Percentiles rank a stretch among this genome's conserved stretches.
These are phyloP conservation scores for Sabuloglossum arenarium DNA, from an alignment of 495 filamentous ascomycete species.

Conservation along the genomic window DNA sequence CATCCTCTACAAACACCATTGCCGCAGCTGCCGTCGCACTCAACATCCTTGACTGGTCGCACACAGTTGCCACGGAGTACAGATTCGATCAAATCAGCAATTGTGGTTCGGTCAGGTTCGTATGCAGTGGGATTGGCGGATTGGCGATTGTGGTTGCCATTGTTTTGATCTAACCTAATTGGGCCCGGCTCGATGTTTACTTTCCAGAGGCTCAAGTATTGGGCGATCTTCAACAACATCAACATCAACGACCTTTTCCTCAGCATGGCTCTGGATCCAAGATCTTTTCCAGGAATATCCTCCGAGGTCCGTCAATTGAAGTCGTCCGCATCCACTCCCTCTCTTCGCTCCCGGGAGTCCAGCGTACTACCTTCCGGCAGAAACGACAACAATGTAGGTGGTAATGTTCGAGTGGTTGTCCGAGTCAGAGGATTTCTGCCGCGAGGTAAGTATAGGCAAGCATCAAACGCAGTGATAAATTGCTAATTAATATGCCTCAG, in stretches of 20 bases:
- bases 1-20: background rate
- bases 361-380: conserved; percentile 21
- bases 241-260: conserved; percentile 10
- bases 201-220: conserved; percentile 23
- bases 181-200: background rate
- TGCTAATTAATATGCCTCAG: conserved; percentile 22
- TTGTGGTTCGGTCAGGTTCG: no score
- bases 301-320: conserved; percentile 22
- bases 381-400: conserved; percentile 33
- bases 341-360: conserved; percentile 51
- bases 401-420: conserved; percentile 90
- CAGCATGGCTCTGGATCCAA: conserved; percentile 36
- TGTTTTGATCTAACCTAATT: background rate
- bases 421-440: conserved; percentile 75
- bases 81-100: no score
- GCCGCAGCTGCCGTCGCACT: background rate
- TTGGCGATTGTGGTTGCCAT: background rate
- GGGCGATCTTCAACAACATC: conserved; percentile 14
- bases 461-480: background rate
- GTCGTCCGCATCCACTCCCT: conserved; percentile 35
- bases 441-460: conserved; percentile 30
- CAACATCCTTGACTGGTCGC: background rate
- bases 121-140: background rate
- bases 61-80: no score
- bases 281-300: conserved; percentile 29